Conservation (phyloP, 2,329 filamentous ascomycete genomes). For the Raffaelea albimanens region DNA sequence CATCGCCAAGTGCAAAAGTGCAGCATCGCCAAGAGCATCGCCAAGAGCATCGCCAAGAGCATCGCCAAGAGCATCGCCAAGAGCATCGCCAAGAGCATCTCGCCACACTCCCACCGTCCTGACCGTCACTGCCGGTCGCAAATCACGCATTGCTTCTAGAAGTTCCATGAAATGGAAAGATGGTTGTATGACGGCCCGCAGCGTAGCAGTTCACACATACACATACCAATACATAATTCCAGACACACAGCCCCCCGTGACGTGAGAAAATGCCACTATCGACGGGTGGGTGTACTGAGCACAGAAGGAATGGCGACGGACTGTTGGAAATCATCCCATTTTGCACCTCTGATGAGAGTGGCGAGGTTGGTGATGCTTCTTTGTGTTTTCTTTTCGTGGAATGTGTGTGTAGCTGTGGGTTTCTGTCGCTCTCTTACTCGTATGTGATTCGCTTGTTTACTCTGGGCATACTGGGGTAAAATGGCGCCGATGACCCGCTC, state of each 20-base stretch:
- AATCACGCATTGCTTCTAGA: neutral
- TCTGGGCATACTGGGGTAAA: too few relatives aligned
- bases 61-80: too few relatives aligned
- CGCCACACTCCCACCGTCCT: neutral
- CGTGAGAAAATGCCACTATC: neutral
- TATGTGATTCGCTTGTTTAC: too few relatives aligned
- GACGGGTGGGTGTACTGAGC: neutral
- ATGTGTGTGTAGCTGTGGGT: too few relatives aligned
- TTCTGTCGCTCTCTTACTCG: too few relatives aligned
- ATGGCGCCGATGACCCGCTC: too few relatives aligned
- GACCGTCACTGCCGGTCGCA: neutral
- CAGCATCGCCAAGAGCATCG: neutral
- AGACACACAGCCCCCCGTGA: neutral
- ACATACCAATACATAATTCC: neutral
- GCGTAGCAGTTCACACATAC: neutral
- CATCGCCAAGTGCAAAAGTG: neutral
- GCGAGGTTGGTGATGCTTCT: neutral
- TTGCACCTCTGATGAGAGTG: neutral
- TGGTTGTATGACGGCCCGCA: neutral
- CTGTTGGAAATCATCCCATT: neutral
- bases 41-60: too few relatives aligned
- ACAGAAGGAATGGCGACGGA: neutral
- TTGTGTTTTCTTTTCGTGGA: neutral
- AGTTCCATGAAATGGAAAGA: neutral
- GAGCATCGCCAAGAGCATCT: too few relatives aligned